A percentile compares a stretch with the other conserved stretches of the same genome.
phyloP scores from a whole-genome alignment of 192 early-diverging fungal genomes.

The Coemansia aciculifera region DNA sequence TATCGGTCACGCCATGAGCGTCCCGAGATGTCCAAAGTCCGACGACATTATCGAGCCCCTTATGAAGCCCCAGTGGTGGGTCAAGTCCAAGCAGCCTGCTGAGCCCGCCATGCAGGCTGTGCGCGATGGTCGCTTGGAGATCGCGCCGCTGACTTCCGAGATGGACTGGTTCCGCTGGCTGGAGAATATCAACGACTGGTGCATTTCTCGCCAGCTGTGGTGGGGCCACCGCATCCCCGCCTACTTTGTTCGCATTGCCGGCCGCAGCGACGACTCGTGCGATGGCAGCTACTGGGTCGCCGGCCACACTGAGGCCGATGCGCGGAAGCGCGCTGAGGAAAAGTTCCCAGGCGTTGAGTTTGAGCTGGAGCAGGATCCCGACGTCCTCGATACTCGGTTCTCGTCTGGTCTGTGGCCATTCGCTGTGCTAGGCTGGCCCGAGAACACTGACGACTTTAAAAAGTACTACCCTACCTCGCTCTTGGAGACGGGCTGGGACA shows the following conservation, averaged over 20 bases:
- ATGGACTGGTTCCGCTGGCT: conserved; percentile 97
- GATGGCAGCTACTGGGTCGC: conserved; percentile 85
- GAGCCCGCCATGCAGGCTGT: conserved; percentile 80
- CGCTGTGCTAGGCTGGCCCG: conserved; percentile 96
- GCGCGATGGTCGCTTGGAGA: conserved; percentile 75
- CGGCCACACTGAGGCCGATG: conserved; percentile 77
- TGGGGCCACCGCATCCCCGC: conserved; percentile 98
- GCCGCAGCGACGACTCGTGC: conserved; percentile 53
- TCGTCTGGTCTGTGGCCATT: conserved; percentile 99
- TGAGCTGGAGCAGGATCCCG: conserved; percentile 90
- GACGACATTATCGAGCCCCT: conserved; percentile 95
- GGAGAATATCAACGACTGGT: conserved; percentile 96
- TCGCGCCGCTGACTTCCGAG: conserved; percentile 81
- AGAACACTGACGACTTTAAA: conserved; percentile 79
- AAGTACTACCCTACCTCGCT: conserved; percentile 89
- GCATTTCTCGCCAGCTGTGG: conserved; percentile 98
- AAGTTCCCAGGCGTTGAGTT: conserved; percentile 80
- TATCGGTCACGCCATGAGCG: conserved; percentile 88
- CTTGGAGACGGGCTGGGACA: conserved; percentile 98
- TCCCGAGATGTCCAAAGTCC: conserved; percentile 88
- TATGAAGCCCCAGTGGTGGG: conserved; percentile 99
- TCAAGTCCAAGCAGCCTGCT: conserved; percentile 87
- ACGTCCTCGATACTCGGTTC: conserved; percentile 99
- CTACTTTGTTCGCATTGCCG: conserved; percentile 85
- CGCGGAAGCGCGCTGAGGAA: conserved; percentile 68